Conservation (phyloP, 345 rosid species). For the Microcos paniculata region DNA sequence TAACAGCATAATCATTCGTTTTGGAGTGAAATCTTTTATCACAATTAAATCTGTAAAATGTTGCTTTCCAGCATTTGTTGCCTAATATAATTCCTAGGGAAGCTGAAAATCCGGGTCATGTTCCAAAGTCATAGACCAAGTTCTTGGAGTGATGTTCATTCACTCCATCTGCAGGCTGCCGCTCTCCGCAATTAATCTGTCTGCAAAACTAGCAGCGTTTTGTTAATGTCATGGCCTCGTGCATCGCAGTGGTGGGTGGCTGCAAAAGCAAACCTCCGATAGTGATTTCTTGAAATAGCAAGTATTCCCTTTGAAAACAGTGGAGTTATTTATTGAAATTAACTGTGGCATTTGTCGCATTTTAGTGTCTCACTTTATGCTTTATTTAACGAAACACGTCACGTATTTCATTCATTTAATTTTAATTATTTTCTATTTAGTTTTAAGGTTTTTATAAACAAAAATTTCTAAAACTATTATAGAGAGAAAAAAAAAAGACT, state of each 20-base stretch:
- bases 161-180: neutral
- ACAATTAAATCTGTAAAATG: neutral
- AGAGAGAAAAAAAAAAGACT: no score
- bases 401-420: no score
- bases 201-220: neutral
- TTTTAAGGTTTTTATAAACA: no score
- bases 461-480: no score
- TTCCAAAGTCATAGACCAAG: neutral
- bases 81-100: neutral
- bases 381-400: no score
- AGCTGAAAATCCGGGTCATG: neutral
- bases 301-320: neutral
- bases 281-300: neutral
- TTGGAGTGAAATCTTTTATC: neutral
- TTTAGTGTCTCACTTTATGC: no score
- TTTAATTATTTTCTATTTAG: no score
- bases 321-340: no score
- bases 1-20: neutral
- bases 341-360: no score
- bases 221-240: slow-evolving; percentile 3
- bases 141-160: neutral
- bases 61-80: neutral
- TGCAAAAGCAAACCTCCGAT: neutral
- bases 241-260: neutral
- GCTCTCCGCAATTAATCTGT: neutral